A percentile compares a stretch with the other conserved stretches of the same genome.
phyloP scores from a whole-genome alignment of 1,284 basidiomycete genomes.

The Ceratobasidium sp. region DNA sequence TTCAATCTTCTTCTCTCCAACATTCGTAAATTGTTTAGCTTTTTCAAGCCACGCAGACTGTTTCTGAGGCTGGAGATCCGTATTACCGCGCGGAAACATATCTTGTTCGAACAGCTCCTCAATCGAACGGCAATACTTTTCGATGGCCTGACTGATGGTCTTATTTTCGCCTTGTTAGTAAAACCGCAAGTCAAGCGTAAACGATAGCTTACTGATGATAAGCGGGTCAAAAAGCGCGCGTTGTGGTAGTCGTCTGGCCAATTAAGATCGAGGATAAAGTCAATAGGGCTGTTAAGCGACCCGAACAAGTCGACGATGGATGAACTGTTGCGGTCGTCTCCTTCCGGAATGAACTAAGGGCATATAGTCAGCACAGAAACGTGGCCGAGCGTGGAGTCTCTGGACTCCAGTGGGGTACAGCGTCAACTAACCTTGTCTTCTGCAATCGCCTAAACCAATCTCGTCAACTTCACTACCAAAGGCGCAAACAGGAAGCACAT shows the following conservation, averaged over 20 bases:
- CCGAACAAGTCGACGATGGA: slow-evolving; percentile 97
- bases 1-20: slow-evolving; percentile 90
- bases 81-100: slow-evolving; percentile 86
- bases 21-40: slow-evolving; percentile 80
- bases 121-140: slow-evolving; percentile 90
- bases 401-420: neutral
- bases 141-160: slow-evolving; percentile 92
- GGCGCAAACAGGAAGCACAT: slow-evolving; percentile 56
- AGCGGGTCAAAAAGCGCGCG: slow-evolving; percentile 88
- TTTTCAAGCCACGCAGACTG: slow-evolving; percentile 93
- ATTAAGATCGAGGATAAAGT: slow-evolving; percentile 87
- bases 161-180: slow-evolving; percentile 56
- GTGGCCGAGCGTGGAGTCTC: neutral
- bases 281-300: slow-evolving; percentile 90
- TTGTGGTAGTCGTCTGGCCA: slow-evolving; percentile 94
- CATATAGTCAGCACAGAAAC: neutral
- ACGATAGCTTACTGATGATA: slow-evolving; percentile 76
- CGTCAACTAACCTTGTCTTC: slow-evolving; percentile 80
- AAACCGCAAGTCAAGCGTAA: neutral
- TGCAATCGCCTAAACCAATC: slow-evolving; percentile 74
- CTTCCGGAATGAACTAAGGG: slow-evolving; percentile 84
- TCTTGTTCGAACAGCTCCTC: slow-evolving; percentile 93
- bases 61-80: slow-evolving; percentile 79
- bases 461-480: neutral
- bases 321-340: slow-evolving; percentile 88